Evolutionary conservation across 1,284 basidiomycete genomes (phyloP).

Genomic region (Golubevia sp.): DNA sequence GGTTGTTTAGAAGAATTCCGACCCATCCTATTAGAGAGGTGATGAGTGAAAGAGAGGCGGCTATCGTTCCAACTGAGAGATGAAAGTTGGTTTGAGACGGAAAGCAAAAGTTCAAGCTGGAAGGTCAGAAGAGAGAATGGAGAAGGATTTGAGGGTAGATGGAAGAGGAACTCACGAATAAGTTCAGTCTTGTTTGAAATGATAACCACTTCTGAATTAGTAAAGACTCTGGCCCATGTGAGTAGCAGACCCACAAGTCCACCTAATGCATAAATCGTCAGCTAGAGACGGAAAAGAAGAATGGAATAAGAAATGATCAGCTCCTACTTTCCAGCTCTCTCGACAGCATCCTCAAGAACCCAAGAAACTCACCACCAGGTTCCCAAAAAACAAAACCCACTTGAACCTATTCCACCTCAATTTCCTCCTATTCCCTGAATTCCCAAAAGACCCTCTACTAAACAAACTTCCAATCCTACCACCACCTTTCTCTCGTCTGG

Average conservation of each 20-base stretch:
- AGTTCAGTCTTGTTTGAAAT: slow-evolving; percentile 71
- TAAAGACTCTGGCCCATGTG: slow-evolving; percentile 72
- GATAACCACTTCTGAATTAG: slow-evolving; percentile 69
- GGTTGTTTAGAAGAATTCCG: slow-evolving; percentile 75
- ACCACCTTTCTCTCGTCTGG: too few species aligned
- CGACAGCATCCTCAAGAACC: too few species aligned
- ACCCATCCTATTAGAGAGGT: slow-evolving; percentile 72
- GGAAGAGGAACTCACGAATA: slow-evolving; percentile 61
- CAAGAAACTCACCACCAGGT: slow-evolving; percentile 66
- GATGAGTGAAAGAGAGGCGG: slow-evolving; percentile 68
- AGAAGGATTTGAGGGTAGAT: background rate
- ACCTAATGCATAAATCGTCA: slow-evolving; percentile 66
- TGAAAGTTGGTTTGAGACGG: too few species aligned
- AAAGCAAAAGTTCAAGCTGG: background rate
- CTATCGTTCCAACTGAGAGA: slow-evolving; percentile 68
- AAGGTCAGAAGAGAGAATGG: slow-evolving; percentile 2
- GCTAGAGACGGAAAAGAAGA: slow-evolving; percentile 1
- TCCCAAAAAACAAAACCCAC: slow-evolving; percentile 70
- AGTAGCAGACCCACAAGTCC: slow-evolving; percentile 69
- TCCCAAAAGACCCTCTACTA: too few species aligned
- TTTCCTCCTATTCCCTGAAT: slow-evolving; percentile 61
- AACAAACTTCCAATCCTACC: too few species aligned
- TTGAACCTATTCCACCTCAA: slow-evolving; percentile 74
- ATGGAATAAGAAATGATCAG: slow-evolving; percentile 7
- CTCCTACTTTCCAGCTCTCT: too few species aligned